Percentiles rank a stretch among this genome's conserved stretches.
Evolutionary conservation across 1,284 basidiomycete genomes (phyloP).

Genomic region (Heterobasidion parviporum): DNA sequence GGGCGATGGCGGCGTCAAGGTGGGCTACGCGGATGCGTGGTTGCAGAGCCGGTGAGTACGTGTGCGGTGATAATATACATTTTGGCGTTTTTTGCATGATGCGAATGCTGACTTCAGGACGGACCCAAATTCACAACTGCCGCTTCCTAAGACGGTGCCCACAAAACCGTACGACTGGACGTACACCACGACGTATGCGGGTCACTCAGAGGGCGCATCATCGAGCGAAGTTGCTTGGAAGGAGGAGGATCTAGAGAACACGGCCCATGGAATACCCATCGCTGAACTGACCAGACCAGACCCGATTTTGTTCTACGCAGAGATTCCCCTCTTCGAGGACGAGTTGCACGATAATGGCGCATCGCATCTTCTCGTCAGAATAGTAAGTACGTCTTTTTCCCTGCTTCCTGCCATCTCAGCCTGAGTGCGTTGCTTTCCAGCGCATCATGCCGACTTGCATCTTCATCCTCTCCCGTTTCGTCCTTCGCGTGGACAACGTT

Average conservation of each 20-base stretch:
- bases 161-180: conserved; percentile 98
- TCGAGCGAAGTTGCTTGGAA: conserved; percentile 30
- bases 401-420: background rate
- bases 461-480: conserved; percentile 87
- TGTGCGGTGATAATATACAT: background rate
- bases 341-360: conserved; percentile 93
- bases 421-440: conserved; percentile 30
- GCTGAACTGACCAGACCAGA: conserved; percentile 81
- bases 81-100: background rate
- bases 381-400: conserved; percentile 49
- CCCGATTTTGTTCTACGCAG: conserved; percentile 92
- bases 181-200: conserved; percentile 85
- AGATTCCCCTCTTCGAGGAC: conserved; percentile 88
- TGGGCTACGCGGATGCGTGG: conserved; percentile 94
- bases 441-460: conserved; percentile 97
- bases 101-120: conserved; percentile 34
- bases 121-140: conserved; percentile 51
- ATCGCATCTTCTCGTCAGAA: conserved; percentile 73
- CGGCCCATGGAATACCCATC: conserved; percentile 66
- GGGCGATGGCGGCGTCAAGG: conserved; percentile 87
- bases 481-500: conserved; percentile 93
- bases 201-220: conserved; percentile 33
- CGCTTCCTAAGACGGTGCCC: conserved; percentile 64
- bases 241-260: conserved; percentile 43
- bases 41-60: conserved; percentile 68